These are phyloP conservation scores for Populus trichocarpa DNA, from an alignment of 441 rosid species.

Conservation along the genomic window DNA sequence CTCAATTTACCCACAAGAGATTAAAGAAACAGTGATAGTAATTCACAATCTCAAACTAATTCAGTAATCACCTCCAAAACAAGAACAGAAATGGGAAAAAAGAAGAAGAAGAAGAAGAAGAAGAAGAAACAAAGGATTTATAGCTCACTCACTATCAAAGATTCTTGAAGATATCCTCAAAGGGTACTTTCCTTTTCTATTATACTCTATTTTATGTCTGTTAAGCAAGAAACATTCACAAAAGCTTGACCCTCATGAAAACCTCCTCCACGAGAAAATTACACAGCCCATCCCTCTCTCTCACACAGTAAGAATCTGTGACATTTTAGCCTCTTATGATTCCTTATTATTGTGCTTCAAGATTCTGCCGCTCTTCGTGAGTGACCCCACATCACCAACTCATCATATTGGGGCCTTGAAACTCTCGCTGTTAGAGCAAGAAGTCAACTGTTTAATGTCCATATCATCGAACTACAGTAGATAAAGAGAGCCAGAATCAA, in stretches of 20 bases:
- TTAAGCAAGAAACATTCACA: neutral
- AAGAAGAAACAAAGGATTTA: neutral
- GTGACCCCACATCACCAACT: slow-evolving; percentile 16
- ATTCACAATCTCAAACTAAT: slow-evolving; percentile 5
- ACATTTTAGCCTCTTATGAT: neutral
- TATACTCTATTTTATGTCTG: neutral
- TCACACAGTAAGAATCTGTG: slow-evolving; percentile 6
- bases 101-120: neutral
- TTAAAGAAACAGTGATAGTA: neutral
- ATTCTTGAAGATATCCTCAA: slow-evolving; percentile 12
- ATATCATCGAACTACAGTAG: neutral
- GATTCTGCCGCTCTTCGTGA: neutral
- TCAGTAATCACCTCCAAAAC: neutral
- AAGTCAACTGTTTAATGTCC: slow-evolving; percentile 31
- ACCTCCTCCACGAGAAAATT: slow-evolving; percentile 17
- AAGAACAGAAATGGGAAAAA: neutral
- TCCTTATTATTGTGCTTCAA: neutral
- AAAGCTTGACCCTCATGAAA: neutral
- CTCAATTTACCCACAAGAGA: slow-evolving; percentile 13
- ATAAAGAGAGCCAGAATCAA: too few species aligned
- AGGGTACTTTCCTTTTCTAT: neutral
- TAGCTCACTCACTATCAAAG: slow-evolving; percentile 4
- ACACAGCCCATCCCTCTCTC: neutral
- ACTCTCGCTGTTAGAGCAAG: slow-evolving; percentile 18
- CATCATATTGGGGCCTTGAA: slow-evolving; percentile 25